Percentiles rank a stretch among this genome's conserved stretches.
Conservation (phyloP, 257 asterid species). For the Penstemon davidsonii region DNA sequence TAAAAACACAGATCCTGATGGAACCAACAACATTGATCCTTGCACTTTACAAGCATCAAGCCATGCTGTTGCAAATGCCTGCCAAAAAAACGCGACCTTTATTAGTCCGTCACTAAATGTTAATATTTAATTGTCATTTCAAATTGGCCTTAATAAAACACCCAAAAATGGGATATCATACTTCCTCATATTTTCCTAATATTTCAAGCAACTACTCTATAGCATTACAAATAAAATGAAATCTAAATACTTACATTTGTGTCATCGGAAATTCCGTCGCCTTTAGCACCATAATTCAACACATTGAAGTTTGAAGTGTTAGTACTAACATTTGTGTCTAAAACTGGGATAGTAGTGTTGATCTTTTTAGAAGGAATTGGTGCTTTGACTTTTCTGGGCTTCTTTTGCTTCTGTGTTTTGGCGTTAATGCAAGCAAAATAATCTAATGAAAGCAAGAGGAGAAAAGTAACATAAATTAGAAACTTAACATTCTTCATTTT, state of each 20-base stretch:
- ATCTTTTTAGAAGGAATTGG: no score
- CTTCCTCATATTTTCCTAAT: background rate
- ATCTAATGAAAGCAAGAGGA: no score
- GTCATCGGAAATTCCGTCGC: constrained; percentile 44
- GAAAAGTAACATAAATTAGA: no score
- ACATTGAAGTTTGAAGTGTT: constrained; percentile 31
- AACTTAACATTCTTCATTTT: no score
- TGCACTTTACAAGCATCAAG: constrained; percentile 38
- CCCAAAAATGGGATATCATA: background rate
- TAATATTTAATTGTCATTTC: no score
- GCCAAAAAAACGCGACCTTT: background rate
- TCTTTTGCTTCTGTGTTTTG: no score
- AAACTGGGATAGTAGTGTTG: no score
- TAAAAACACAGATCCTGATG: constrained; percentile 40
- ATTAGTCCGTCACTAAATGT: background rate
- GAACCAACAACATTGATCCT: constrained; percentile 45
- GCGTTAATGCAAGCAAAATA: no score
- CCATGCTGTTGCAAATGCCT: constrained; percentile 58
- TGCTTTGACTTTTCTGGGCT: no score
- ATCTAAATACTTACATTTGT: constrained; percentile 35
- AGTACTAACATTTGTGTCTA: no score
- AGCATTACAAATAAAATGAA: background rate
- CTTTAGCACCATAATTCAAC: constrained; percentile 45
- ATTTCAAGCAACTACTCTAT: background rate
- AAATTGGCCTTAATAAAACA: background rate